Conservation (phyloP, 139 green algal genomes). For the Haematococcus lacustris region DNA sequence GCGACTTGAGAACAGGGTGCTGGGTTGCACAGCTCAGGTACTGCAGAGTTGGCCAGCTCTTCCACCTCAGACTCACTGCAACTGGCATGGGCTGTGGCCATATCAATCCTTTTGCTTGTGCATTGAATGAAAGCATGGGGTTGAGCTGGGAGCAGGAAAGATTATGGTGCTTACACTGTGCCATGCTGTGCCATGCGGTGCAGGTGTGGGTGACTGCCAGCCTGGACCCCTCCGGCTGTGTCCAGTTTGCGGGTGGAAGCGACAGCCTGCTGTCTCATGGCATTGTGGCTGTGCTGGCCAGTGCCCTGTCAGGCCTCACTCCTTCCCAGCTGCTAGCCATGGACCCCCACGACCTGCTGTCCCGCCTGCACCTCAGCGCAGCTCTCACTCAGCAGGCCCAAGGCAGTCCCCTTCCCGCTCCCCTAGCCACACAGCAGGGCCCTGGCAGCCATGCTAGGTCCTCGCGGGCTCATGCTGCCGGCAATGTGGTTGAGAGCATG, state of each 20-base stretch:
- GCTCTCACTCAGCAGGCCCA: too few species aligned
- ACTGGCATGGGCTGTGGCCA: too few species aligned
- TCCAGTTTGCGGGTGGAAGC: conserved; percentile 57
- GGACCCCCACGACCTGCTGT: conserved; percentile 11
- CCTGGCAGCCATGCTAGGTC: too few species aligned
- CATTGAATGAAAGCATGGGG: not conserved
- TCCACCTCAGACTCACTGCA: too few species aligned
- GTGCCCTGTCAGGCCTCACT: conserved; percentile 53
- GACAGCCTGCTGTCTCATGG: conserved; percentile 75
- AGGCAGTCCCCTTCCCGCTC: too few species aligned
- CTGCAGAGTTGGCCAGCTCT: too few species aligned
- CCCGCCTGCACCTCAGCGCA: not conserved
- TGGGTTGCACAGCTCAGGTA: conserved; percentile 85
- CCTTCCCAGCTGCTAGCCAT: conserved; percentile 39
- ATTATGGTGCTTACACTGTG: not conserved
- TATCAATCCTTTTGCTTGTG: conserved; percentile 1
- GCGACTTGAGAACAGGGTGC: conserved; percentile 87
- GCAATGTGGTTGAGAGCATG: conserved; percentile 79
- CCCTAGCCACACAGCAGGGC: too few species aligned
- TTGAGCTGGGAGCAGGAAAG: not conserved
- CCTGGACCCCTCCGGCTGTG: conserved; percentile 31
- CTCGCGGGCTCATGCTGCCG: conserved; percentile 69
- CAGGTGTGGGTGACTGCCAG: conserved; percentile 74
- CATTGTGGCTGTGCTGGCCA: conserved; percentile 58
- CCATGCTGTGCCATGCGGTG: conserved; percentile 3